These are phyloP conservation scores for Pestalotiopsis sp. DNA, from an alignment of 2,329 filamentous ascomycete species.

Conservation along the genomic window DNA sequence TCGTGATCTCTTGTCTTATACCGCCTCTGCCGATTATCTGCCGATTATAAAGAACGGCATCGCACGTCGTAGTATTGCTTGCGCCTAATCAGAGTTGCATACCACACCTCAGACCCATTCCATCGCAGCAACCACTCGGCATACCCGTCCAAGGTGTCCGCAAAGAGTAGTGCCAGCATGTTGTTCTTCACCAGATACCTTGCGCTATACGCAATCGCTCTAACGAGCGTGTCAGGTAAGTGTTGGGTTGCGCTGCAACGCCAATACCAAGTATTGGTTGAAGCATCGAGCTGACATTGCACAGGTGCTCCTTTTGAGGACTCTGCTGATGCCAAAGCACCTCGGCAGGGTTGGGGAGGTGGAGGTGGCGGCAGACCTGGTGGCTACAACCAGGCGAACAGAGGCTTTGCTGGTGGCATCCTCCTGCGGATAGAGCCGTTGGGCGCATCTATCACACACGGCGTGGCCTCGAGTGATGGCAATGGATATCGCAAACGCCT, in stretches of 20 bases:
- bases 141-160: background rate
- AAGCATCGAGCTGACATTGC: background rate
- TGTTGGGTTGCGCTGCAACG: too few species aligned
- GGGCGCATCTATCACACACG: slow-evolving; percentile 40
- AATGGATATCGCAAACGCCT: slow-evolving; percentile 39
- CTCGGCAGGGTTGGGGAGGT: too few species aligned
- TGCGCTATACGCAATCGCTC: background rate
- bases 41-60: background rate
- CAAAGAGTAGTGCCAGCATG: background rate
- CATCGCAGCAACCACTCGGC: background rate
- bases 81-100: background rate
- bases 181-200: background rate
- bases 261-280: too few species aligned
- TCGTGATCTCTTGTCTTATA: background rate
- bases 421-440: slow-evolving; percentile 37
- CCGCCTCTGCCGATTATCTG: background rate
- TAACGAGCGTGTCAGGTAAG: background rate
- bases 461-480: slow-evolving; percentile 30
- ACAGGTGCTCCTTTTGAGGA: background rate
- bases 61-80: background rate
- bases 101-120: background rate
- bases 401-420: slow-evolving; percentile 22
- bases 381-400: background rate
- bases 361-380: background rate
- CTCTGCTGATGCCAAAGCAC: background rate